phyloP scores from a whole-genome alignment of 2,329 filamentous ascomycete species.

The Colletotrichum liaoningense region DNA sequence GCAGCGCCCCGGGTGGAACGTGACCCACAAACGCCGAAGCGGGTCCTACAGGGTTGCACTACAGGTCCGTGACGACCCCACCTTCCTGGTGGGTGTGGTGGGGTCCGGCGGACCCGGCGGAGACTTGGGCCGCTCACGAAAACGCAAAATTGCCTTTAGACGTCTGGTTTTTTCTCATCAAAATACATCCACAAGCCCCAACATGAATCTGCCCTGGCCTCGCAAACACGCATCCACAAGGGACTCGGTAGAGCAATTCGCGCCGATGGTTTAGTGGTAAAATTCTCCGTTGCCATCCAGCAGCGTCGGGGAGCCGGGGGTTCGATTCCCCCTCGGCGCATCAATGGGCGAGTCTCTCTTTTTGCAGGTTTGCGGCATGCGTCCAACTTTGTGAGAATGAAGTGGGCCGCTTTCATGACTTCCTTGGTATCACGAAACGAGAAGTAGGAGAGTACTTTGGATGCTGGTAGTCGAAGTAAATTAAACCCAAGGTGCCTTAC shows the following conservation, averaged over 20 bases:
- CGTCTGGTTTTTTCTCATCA: too few species aligned
- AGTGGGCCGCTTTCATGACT: too few species aligned
- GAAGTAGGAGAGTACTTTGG: neutral
- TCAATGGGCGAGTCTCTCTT: too few species aligned
- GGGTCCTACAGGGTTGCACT: too few species aligned
- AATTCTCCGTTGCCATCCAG: slow-evolving; percentile 14
- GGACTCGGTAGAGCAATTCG: neutral
- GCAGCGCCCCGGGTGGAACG: neutral
- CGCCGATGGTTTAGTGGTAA: slow-evolving; percentile 20
- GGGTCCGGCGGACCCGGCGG: too few species aligned
- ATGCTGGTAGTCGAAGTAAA: too few species aligned
- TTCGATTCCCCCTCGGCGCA: slow-evolving; percentile 19
- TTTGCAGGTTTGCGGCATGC: neutral
- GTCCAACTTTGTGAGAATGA: too few species aligned
- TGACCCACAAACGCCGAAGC: neutral
- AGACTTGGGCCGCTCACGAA: neutral
- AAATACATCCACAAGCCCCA: too few species aligned
- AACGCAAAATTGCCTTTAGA: neutral
- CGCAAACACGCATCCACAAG: neutral
- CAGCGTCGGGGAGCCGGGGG: slow-evolving; percentile 17
- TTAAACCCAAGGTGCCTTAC: too few species aligned
- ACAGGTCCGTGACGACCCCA: too few species aligned
- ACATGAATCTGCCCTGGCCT: neutral
- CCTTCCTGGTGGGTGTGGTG: too few species aligned
- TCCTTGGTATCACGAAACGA: neutral